Evolutionary conservation across 768 basidiomycete species (phyloP), one percentile per base, ranked within the genome.

Genomic region (Podaxis carcinomalis): DNA sequence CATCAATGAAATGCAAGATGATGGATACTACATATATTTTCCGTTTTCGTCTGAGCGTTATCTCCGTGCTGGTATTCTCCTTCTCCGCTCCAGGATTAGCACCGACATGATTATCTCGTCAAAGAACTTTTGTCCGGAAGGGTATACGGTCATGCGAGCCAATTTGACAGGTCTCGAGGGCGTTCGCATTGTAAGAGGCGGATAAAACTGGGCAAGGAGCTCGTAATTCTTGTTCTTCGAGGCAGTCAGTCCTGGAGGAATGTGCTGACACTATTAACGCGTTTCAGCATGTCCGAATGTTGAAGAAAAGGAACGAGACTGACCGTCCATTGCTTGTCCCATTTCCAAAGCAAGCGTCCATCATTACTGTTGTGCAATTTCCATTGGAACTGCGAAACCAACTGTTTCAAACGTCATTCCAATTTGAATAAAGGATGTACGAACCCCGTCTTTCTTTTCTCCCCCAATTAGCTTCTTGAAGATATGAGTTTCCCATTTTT

Each of bases 71-170:
- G 32, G 3, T 10, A 21, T 28, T 32, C 49, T 55, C 46, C 36
- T 61, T 28, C 42, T 46, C 32, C 65, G 57, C 32, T 66, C 63
- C 10, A 64, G 40, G 25, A 64, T 53, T 23, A 66, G 27, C 4
- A 57, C 44, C 2, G 65, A 64, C 9, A 66, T 55, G 5, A 66
- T 6, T 25, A 66, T 54, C n/a, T 64, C 62, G 51, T 66, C 63
- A 27, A 66, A 59, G 25, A 61, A 52, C 7, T 56, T 28, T 28
- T 66, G 61, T 19, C 63, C 65, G 10, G 35, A 35, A 14, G 65
- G 61, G 35, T 58, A 52, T 35, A 64, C 56, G 7, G 57, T 64
- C 52, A 61, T 47, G 3, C 23, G 42, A n/a, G 59, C 53, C 1
- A 28, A 7, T 16, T 39, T 55, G 32, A 9, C 39, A 13, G 52